Conservation (phyloP, 2,329 filamentous ascomycete genomes). For the Neurospora crassa region DNA sequence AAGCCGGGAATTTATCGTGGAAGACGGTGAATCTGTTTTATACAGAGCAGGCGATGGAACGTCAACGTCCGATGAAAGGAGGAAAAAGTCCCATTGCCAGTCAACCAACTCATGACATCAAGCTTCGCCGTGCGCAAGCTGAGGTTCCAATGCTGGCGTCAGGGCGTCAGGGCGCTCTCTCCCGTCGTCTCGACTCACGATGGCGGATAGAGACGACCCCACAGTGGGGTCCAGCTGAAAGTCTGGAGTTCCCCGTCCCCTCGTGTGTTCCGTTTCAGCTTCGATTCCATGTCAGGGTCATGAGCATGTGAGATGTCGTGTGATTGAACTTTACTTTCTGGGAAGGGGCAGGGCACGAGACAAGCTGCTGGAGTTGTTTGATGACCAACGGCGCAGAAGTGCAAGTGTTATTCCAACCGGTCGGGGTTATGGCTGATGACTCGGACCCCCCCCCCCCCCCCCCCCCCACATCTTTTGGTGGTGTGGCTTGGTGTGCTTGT, state of each 20-base stretch:
- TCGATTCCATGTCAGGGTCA: neutral
- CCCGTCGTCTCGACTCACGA: neutral
- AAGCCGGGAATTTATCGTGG: neutral
- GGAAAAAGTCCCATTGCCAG: neutral
- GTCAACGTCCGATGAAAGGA: neutral
- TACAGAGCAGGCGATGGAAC: neutral
- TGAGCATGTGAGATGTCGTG: neutral
- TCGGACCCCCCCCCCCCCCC: too few relatives aligned
- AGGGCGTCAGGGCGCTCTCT: neutral
- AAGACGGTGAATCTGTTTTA: neutral
- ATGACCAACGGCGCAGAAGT: neutral
- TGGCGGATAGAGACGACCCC: neutral
- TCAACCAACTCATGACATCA: neutral
- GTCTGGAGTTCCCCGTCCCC: neutral
- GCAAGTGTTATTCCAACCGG: neutral
- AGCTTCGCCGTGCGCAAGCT: neutral
- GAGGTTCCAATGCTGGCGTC: neutral
- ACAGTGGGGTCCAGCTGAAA: neutral
- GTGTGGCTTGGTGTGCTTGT: neutral
- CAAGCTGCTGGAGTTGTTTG: neutral
- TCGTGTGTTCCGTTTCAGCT: neutral
- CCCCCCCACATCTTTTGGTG: neutral
- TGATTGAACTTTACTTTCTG: neutral
- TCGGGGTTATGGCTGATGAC: neutral
- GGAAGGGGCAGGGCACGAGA: neutral